A percentile compares a stretch with the other conserved stretches of the same genome.
These are phyloP conservation scores for Linum usitatissimum DNA, from an alignment of 345 rosid species.

Conservation along the genomic window DNA sequence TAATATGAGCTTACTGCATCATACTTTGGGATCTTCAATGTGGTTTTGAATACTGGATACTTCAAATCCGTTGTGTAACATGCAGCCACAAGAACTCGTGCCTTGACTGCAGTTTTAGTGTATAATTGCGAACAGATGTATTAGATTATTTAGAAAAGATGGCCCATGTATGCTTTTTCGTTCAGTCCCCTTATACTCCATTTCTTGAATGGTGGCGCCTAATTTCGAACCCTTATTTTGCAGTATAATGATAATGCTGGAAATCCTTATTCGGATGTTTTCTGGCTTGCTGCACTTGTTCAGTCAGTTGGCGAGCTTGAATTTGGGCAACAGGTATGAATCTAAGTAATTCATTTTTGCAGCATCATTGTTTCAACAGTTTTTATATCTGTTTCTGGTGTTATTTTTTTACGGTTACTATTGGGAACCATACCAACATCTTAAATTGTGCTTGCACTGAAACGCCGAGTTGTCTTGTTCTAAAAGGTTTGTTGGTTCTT, in stretches of 20 bases:
- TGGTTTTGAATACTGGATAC: no score
- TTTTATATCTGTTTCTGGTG: no score
- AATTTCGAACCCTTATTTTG: constrained; percentile 12
- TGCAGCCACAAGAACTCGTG: no score
- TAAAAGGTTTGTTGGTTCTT: no score
- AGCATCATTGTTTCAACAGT: neutral
- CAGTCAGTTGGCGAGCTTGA: constrained; percentile 91
- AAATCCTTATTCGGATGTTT: constrained; percentile 85
- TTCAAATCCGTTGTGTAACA: no score
- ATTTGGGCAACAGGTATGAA: constrained; percentile 70
- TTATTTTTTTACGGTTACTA: no score
- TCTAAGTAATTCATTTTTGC: constrained; percentile 1
- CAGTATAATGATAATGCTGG: constrained; percentile 96
- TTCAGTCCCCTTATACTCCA: neutral
- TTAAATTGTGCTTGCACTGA: no score
- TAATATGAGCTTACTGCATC: no score
- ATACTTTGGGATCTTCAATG: no score
- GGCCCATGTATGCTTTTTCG: neutral
- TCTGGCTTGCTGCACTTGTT: constrained; percentile 90
- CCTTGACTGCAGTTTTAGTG: no score
- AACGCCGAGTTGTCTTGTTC: no score
- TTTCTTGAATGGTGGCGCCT: neutral
- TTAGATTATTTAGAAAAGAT: neutral
- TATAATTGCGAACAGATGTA: neutral
- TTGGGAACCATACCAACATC: no score